Percentiles rank a stretch among this genome's conserved stretches.
These are phyloP conservation scores for Misopates orontium DNA, from an alignment of 257 asterid species.

Conservation along the genomic window DNA sequence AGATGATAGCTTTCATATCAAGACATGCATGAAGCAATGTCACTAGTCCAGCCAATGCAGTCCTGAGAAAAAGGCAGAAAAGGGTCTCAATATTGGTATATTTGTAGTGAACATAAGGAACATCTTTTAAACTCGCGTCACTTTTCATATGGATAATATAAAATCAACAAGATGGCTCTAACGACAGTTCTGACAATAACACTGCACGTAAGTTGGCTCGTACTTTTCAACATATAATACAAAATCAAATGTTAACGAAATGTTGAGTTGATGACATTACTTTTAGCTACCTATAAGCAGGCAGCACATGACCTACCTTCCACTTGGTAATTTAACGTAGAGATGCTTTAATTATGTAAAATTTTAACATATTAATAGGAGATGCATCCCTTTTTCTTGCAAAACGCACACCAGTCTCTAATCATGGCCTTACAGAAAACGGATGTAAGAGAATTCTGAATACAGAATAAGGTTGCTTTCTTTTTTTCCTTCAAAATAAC, in stretches of 20 bases:
- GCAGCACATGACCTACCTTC: not conserved
- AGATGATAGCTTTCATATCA: constrained; percentile 75
- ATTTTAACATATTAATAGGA: not conserved
- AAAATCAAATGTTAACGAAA: too few relatives aligned
- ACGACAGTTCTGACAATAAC: not conserved
- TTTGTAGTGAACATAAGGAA: too few relatives aligned
- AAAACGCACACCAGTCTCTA: not conserved
- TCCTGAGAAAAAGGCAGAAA: constrained; percentile 43
- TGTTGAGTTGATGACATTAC: too few relatives aligned
- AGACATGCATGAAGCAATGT: constrained; percentile 76
- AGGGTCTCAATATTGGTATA: not conserved
- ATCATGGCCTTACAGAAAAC: too few relatives aligned
- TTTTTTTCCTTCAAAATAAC: not conserved
- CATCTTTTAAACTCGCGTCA: not conserved
- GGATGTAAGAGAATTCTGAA: not conserved
- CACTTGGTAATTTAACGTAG: not conserved
- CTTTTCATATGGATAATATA: not conserved
- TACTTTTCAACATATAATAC: too few relatives aligned
- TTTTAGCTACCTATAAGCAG: too few relatives aligned
- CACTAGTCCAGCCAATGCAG: constrained; percentile 85
- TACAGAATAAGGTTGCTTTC: not conserved
- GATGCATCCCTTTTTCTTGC: not conserved
- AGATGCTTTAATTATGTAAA: too few relatives aligned
- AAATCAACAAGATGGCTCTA: not conserved
- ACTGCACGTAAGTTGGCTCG: too few relatives aligned